Conservation (phyloP, 2,329 filamentous ascomycete species). For the Fusarium oligoseptatum region DNA sequence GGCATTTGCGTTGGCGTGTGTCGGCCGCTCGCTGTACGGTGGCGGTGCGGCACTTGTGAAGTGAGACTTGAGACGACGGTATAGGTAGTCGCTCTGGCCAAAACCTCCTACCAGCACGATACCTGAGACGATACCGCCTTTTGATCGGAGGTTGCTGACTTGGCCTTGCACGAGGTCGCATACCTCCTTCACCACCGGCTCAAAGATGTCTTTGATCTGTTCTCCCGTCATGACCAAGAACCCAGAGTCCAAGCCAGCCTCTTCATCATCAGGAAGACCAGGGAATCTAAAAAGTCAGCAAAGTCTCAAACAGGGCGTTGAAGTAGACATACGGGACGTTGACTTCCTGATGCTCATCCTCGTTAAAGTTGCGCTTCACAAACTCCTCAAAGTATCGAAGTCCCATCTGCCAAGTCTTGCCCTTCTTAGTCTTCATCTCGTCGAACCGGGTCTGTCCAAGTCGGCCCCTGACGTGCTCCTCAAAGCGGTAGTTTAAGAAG, state of each 20-base stretch:
- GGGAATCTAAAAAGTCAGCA: conserved; percentile 67
- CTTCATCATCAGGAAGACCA: conserved; percentile 81
- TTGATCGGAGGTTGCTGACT: conserved; percentile 71
- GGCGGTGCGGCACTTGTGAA: conserved; percentile 72
- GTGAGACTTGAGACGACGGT: conserved; percentile 76
- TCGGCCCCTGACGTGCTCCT: conserved; percentile 78
- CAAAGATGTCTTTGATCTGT: conserved; percentile 80
- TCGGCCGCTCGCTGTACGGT: conserved; percentile 77
- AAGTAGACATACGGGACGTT: conserved; percentile 73
- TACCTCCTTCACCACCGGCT: conserved; percentile 79
- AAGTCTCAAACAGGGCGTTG: rapidly evolving
- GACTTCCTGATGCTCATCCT: conserved; percentile 81
- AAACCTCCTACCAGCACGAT: conserved; percentile 87
- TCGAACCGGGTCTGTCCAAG: conserved; percentile 77
- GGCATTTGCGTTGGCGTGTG: conserved; percentile 67
- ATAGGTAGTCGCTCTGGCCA: conserved; percentile 82
- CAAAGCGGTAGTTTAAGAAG: conserved; percentile 84
- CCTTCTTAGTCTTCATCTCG: conserved; percentile 82
- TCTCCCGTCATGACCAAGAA: conserved; percentile 79
- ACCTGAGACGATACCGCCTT: conserved; percentile 75
- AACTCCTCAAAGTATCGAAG: conserved; percentile 86
- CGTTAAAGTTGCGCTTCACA: conserved; percentile 86
- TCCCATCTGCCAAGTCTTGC: conserved; percentile 84
- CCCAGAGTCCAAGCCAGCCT: conserved; percentile 79
- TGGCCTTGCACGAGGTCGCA: conserved; percentile 77